Percentiles rank a stretch among this genome's conserved stretches.
Evolutionary conservation across 805 yeast genomes (phyloP).

Genomic region (Nakazawaea wyomingensis): DNA sequence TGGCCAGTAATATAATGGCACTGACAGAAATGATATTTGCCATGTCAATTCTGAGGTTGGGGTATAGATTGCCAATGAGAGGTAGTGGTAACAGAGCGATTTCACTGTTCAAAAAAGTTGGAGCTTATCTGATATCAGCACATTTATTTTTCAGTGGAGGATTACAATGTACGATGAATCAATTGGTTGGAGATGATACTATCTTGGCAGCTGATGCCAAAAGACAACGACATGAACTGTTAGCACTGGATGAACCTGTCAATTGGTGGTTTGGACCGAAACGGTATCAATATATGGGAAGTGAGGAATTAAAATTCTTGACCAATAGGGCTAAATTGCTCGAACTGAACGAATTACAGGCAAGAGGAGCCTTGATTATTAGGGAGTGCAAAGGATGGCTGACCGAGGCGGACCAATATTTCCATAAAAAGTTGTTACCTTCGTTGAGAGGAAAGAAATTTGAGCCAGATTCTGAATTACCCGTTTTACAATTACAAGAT

Average conservation of each 20-base stretch:
- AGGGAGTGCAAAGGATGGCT: background rate
- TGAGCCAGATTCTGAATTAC: background rate
- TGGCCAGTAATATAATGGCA: slow-evolving; percentile 22
- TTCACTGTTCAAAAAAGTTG: slow-evolving; percentile 7
- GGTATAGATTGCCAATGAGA: too few species aligned
- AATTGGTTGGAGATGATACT: slow-evolving; percentile 11
- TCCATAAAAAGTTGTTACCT: background rate
- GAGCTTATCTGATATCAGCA: slow-evolving; percentile 12
- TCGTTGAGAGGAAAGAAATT: background rate
- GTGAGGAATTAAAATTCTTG: slow-evolving; percentile 3
- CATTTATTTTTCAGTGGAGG: slow-evolving; percentile 17
- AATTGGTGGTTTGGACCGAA: slow-evolving; percentile 48
- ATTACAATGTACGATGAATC: slow-evolving; percentile 13
- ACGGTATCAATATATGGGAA: slow-evolving; percentile 39
- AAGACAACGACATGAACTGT: slow-evolving; percentile 31
- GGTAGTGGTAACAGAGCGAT: too few species aligned
- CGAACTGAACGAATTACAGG: background rate
- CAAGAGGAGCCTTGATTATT: background rate
- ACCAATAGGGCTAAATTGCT: background rate
- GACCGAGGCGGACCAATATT: slow-evolving; percentile 1
- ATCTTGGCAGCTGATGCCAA: slow-evolving; percentile 30
- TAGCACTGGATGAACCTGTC: slow-evolving; percentile 33
- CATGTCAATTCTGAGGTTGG: slow-evolving; percentile 11
- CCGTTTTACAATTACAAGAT: background rate
- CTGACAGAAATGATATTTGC: slow-evolving; percentile 23